These are phyloP conservation scores for Paraglomus occultum DNA, from an alignment of 192 early-diverging fungal genomes.

Conservation along the genomic window DNA sequence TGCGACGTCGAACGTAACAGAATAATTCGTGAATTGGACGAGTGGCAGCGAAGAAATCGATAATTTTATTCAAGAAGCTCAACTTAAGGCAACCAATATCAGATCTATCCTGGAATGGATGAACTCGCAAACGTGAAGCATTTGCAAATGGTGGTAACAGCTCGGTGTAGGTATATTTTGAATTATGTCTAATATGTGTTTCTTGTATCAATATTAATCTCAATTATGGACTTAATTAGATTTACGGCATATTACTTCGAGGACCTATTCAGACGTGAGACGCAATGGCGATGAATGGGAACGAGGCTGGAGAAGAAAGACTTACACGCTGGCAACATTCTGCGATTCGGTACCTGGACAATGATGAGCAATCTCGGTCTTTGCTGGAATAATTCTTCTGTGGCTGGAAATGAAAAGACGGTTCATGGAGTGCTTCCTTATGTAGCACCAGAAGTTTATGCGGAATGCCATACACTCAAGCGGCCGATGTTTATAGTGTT, in stretches of 20 bases:
- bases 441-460: conserved; percentile 5
- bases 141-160: conserved; percentile 19
- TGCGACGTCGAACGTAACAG: not conserved
- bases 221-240: not conserved
- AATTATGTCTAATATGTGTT: not conserved
- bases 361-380: conserved; percentile 6
- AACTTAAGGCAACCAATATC: not conserved
- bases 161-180: not conserved
- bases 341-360: not conserved
- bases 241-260: not conserved
- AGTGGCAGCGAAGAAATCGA: not conserved
- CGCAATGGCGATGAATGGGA: not conserved
- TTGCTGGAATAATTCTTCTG: not conserved
- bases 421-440: not conserved
- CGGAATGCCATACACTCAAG: not conserved
- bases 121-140: conserved; percentile 5
- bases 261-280: conserved; percentile 7
- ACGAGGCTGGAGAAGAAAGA: conserved; percentile 5
- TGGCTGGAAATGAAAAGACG: not conserved
- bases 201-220: not conserved
- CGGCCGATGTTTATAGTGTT: conserved; percentile 11
- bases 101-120: conserved; percentile 5
- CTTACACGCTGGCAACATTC: conserved; percentile 4
- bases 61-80: not conserved
- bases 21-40: conserved; percentile 14